Base-by-base conservation (phyloP, 345 rosid genomes). In the Hirschfeldia incana region DNA sequence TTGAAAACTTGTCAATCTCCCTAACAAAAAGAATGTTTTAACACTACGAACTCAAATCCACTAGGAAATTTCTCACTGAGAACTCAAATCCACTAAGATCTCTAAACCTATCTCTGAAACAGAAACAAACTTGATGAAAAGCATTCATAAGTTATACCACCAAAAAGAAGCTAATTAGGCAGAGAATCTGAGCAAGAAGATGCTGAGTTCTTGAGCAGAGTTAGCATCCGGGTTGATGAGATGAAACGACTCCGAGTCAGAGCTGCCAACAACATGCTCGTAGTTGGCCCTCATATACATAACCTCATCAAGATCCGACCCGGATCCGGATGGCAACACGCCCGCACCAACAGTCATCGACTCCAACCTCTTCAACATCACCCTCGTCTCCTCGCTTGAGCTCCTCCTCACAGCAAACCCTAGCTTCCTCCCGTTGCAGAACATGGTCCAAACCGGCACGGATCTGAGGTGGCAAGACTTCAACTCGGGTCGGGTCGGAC, bases 241-340 rank as follows among this genome's bases (percentile, higher is more conserved):
- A 79, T 91, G 92, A 86, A 94, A 94, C 63, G 94, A 92, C 88
- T 94, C 97, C 36, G 91, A 84, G 78, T 94, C 88, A 36, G 88
- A 87, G 73, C 86, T 81, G 0, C 92, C 95, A 10, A 91, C 87
- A 57, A 88, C 86, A 67, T 90, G 97, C 81, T 94, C 97, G 42
- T 91, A 92, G 77, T 89, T 92, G 1, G 97, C 95, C 42, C 95
- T 83, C 94, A 91, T 88, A 81, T 91, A 92, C 89, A 88, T 89
- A 36, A 94, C 78, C 81, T 91, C 97, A 76, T 88, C 90, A 9
- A 84, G 53, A 65, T 76, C 87, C 51, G 86, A 78, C 61, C 68
- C 80, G 49, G 78, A 67, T 30, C 86, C 86, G 4, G 82, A 49
- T 0, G 97, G 95, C 17, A 94, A 83, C 61, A 89, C 92, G 3